A percentile compares a stretch with the other conserved stretches of the same genome.
Evolutionary conservation across 108 stramenopile genomes (phyloP).

Genomic region (Cylindrotheca closterium): DNA sequence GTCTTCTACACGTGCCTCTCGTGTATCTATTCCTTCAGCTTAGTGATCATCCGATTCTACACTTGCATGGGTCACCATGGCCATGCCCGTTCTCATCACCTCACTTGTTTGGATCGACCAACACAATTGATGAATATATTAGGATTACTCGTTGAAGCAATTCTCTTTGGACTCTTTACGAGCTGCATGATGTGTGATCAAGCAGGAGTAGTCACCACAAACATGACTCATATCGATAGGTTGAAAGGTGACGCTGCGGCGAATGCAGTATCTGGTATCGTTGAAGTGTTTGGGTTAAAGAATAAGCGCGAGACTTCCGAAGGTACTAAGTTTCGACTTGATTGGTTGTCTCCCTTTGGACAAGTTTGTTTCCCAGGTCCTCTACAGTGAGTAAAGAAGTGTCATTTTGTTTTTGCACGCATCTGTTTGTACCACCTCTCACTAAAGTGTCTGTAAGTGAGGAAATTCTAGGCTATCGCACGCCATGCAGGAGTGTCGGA

Average conservation of each 20-base stretch:
- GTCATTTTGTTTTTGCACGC: no score
- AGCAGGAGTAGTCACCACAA: constrained; percentile 85
- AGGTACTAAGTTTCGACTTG: constrained; percentile 48
- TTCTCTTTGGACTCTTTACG: constrained; percentile 97
- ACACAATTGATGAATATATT: constrained; percentile 65
- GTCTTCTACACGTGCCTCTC: constrained; percentile 92
- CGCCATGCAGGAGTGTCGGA: constrained; percentile 45
- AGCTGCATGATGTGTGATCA: constrained; percentile 98
- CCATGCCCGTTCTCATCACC: constrained; percentile 19
- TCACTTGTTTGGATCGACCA: constrained; percentile 73
- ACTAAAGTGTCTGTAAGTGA: no score
- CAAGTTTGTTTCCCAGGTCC: constrained; percentile 72
- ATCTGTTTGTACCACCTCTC: no score
- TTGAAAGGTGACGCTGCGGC: constrained; percentile 67
- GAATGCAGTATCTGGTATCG: constrained; percentile 46
- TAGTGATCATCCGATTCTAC: constrained; percentile 68
- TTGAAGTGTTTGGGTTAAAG: constrained; percentile 78
- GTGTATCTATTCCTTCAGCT: constrained; percentile 80
- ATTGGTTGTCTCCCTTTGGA: constrained; percentile 84
- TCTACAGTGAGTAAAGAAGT: constrained; percentile 25
- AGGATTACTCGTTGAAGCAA: constrained; percentile 70
- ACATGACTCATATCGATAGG: constrained; percentile 97
- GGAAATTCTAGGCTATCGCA: constrained; percentile 86
- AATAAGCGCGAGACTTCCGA: constrained; percentile 11
- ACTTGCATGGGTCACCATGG: constrained; percentile 52